These are phyloP conservation scores for Ramaria sp. DNA, from an alignment of 768 basidiomycete species.

Conservation along the genomic window DNA sequence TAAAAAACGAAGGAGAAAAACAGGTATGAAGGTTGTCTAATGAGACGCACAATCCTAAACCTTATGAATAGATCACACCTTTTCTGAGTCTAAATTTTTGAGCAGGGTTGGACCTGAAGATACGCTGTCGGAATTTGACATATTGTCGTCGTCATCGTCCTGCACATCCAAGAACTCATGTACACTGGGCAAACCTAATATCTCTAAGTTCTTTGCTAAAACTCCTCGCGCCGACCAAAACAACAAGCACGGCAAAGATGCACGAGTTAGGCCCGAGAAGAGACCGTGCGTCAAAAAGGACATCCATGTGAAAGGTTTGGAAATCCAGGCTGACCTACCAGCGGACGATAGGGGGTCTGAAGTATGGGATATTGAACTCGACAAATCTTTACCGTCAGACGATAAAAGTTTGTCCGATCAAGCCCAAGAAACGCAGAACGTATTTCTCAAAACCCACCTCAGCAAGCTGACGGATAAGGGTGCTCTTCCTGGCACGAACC, in stretches of 20 bases:
- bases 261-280: not conserved
- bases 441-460: not conserved
- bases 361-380: slow-evolving; percentile 47
- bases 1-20: slow-evolving; percentile 20
- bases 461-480: not conserved
- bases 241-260: not conserved
- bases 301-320: slow-evolving; percentile 8
- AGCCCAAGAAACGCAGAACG: not conserved
- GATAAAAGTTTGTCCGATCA: slow-evolving; percentile 13
- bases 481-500: not conserved
- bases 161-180: not conserved
- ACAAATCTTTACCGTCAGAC: slow-evolving; percentile 20
- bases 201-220: not conserved
- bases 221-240: not conserved
- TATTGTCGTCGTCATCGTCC: not conserved
- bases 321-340: slow-evolving; percentile 14
- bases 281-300: not conserved
- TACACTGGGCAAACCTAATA: not conserved
- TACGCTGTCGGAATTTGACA: not conserved
- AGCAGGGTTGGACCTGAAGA: slow-evolving; percentile 12
- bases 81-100: slow-evolving; percentile 40
- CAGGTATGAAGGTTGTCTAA: slow-evolving; percentile 5
- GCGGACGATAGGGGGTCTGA: slow-evolving; percentile 28
- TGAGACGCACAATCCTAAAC: not conserved
- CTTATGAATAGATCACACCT: slow-evolving; percentile 13